These are phyloP conservation scores for Perkinsus olseni DNA, from an alignment of 169 alveolate species.

Conservation along the genomic window DNA sequence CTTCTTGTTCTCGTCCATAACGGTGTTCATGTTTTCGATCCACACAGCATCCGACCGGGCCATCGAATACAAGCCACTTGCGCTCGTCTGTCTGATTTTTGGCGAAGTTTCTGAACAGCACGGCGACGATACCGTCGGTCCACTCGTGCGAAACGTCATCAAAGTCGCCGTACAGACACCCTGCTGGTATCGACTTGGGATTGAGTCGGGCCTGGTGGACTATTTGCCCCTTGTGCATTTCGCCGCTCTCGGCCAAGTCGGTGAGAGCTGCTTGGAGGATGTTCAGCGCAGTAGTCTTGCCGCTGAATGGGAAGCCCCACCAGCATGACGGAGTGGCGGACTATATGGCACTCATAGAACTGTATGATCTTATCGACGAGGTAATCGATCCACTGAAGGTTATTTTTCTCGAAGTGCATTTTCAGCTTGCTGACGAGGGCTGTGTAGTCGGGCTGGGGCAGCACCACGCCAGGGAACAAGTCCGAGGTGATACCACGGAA, in stretches of 20 bases:
- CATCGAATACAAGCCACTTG: slow-evolving; percentile 83
- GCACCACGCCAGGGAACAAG: slow-evolving; percentile 78
- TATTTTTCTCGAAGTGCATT: slow-evolving; percentile 40
- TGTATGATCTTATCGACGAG: slow-evolving; percentile 78
- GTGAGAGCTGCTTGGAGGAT: slow-evolving; percentile 76
- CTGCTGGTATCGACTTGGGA: slow-evolving; percentile 71
- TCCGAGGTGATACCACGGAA: slow-evolving; percentile 78
- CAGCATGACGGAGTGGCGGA: slow-evolving; percentile 81
- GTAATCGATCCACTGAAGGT: slow-evolving; percentile 54
- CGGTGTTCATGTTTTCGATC: slow-evolving; percentile 87
- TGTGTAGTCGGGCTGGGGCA: slow-evolving; percentile 57
- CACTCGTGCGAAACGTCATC: slow-evolving; percentile 74
- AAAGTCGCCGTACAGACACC: slow-evolving; percentile 73
- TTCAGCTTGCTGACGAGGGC: slow-evolving; percentile 43
- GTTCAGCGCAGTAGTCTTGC: slow-evolving; percentile 76
- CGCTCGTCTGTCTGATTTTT: slow-evolving; percentile 64
- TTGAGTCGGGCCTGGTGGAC: slow-evolving; percentile 62
- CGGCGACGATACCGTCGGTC: slow-evolving; percentile 78
- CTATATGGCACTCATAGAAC: slow-evolving; percentile 74
- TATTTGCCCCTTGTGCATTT: slow-evolving; percentile 62
- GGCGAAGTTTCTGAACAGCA: slow-evolving; percentile 62
- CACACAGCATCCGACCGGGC: slow-evolving; percentile 90
- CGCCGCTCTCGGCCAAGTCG: slow-evolving; percentile 60
- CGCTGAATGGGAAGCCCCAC: slow-evolving; percentile 86
- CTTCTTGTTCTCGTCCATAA: slow-evolving; percentile 87